Percentiles rank a stretch among this genome's conserved stretches.
These are phyloP conservation scores for Tympanopsis confertula DNA, from an alignment of 2,329 filamentous ascomycete species.

Conservation along the genomic window DNA sequence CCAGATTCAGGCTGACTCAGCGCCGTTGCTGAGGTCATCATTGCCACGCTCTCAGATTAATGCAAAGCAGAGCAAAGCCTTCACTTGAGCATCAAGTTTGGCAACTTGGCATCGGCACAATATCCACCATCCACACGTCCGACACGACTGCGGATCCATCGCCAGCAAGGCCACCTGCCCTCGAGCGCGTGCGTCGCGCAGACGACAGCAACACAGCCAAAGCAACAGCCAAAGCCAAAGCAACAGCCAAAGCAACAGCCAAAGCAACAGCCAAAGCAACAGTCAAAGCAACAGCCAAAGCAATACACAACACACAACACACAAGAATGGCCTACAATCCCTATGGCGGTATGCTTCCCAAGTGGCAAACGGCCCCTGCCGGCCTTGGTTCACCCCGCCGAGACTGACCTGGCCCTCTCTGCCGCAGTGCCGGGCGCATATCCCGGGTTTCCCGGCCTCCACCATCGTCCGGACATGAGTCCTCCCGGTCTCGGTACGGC, in stretches of 20 bases:
- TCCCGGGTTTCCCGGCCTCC: constrained; percentile 49
- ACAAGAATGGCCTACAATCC: constrained; percentile 4
- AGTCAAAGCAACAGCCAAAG: background rate
- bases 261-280: background rate
- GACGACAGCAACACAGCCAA: too few species aligned
- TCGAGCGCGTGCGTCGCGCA: too few species aligned
- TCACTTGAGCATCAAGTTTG: too few species aligned
- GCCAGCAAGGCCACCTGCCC: background rate
- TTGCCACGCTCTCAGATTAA: too few species aligned
- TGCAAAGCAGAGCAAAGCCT: too few species aligned
- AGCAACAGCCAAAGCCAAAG: too few species aligned
- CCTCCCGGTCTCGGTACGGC: constrained; percentile 71
- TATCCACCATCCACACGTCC: too few species aligned
- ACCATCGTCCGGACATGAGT: constrained; percentile 55
- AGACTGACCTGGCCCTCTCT: constrained; percentile 45
- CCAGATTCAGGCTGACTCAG: too few species aligned
- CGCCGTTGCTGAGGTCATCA: too few species aligned
- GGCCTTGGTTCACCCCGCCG: background rate
- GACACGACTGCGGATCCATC: background rate
- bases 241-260: background rate
- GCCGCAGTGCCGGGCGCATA: constrained; percentile 65
- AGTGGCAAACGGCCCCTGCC: background rate
- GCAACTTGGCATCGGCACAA: too few species aligned
- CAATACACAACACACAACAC: background rate
- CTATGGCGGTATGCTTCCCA: constrained; percentile 3